These are phyloP conservation scores for Crotalaria pallida DNA, from an alignment of 306 rosid genomes.

Conservation along the genomic window DNA sequence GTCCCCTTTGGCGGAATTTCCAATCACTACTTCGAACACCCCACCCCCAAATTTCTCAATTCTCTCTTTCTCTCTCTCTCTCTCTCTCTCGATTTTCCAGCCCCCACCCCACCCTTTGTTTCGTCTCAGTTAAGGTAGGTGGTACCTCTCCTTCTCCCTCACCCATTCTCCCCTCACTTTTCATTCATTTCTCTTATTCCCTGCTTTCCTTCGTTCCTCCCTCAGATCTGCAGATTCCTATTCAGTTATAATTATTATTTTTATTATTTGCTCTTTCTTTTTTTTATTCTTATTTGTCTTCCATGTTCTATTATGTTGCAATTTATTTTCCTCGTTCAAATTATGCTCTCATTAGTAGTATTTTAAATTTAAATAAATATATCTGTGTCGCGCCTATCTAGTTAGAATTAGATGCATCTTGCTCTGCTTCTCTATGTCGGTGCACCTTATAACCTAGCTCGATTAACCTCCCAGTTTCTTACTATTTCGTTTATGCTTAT, in stretches of 20 bases:
- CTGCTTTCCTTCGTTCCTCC: too few species aligned
- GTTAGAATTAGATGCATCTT: neutral
- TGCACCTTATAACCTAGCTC: neutral
- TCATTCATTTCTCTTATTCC: neutral
- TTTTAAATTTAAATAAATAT: too few species aligned
- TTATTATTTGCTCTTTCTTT: too few species aligned
- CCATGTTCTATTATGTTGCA: neutral
- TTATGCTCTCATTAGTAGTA: neutral
- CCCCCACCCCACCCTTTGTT: too few species aligned
- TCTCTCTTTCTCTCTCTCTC: conserved; percentile 3
- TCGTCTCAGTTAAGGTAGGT: too few species aligned
- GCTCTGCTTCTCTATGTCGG: neutral
- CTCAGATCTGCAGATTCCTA: too few species aligned
- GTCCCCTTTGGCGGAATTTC: conserved; percentile 33
- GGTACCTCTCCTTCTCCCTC: neutral
- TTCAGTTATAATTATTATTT: too few species aligned
- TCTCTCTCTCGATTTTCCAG: neutral
- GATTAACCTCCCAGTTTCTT: neutral
- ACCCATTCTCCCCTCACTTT: neutral
- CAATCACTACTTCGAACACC: neutral
- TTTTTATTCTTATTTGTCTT: neutral
- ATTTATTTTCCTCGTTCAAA: neutral
- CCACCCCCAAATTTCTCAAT: neutral
- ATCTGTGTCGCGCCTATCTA: neutral
- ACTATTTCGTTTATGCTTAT: neutral